Evolutionary conservation across 2,329 filamentous ascomycete species (phyloP), one percentile per base, ranked within the genome.

Genomic region (Orbilia ellipsospora): DNA sequence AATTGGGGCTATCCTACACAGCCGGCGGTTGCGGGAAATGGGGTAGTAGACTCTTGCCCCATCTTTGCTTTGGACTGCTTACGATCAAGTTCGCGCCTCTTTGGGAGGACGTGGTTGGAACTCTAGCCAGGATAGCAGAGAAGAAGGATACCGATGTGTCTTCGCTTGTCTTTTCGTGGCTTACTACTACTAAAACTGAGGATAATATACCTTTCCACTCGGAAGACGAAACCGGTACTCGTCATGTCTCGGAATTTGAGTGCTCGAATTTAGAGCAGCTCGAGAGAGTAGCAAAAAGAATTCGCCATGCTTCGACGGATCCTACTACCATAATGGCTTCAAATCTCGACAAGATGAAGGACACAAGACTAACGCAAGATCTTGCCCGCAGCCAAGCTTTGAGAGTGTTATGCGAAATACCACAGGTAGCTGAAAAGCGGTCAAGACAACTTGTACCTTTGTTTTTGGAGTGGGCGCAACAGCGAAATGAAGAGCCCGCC

Each of bases 371-470:
- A 18, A 42, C 65, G 4, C 73, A 61, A 20, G 40, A 20, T 1
- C 20, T 87, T 62, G 89, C 92, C 62, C 88, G 94, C 74, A 87
- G 88, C 48, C 92, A 96, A 80, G 93, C 93, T 0, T 85, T 99
- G 50, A 90, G 90, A 78, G 88, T 97, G 0, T 85, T 99, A 50
- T 87, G 88, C 76, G 88, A 88, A 8, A 85, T 92, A 28, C 93
- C 95, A 10, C 85, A 86, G 10, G 83, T 96, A 55, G 94, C 93
- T 0, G 95, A 99, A 82, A 96, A 91, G 81, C 88, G 90, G 40
- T 97, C 94, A 7, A 90, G 94, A 40, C 87, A 89, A 77, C 85
- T 99, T 23, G 91, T 98, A 0, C 95, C 96, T 0, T 87, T 94
- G 76, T 90, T 99, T 44, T 85, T 99, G 5, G 88, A 89, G 16